Percentiles rank a stretch among this genome's conserved stretches.
Conservation (phyloP, 73 alveolate genomes). For the Paramecium sexaurelia region DNA sequence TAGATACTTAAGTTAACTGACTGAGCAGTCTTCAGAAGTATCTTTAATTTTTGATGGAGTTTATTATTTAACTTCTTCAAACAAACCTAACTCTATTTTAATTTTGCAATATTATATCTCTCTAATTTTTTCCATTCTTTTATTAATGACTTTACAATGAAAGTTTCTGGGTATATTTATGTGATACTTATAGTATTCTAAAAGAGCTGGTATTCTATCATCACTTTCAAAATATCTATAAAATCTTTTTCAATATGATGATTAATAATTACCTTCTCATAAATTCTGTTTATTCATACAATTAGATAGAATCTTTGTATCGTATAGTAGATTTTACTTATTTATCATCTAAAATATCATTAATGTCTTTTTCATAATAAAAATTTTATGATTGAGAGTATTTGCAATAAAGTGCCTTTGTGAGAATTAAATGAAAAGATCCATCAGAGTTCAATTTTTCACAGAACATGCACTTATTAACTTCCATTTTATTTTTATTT, state of each 20-base stretch:
- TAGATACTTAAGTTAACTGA: slow-evolving; percentile 14
- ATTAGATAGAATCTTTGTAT: neutral
- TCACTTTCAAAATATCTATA: neutral
- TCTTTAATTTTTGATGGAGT: neutral
- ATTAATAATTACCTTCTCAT: neutral
- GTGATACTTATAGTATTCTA: slow-evolving; percentile 50
- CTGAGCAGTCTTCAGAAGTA: slow-evolving; percentile 39
- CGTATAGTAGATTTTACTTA: neutral
- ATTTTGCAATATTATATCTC: slow-evolving; percentile 18
- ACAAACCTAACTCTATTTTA: slow-evolving; percentile 31
- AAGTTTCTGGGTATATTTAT: slow-evolving; percentile 42
- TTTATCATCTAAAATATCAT: slow-evolving; percentile 23
- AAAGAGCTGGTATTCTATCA: slow-evolving; percentile 33
- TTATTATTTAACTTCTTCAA: slow-evolving; percentile 30
- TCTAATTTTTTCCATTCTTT: slow-evolving; percentile 8
- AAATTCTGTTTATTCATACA: neutral
- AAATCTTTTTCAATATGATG: neutral
- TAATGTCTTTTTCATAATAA: slow-evolving; percentile 36
- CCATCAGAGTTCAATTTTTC: neutral
- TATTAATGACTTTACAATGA: neutral
- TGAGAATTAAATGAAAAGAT: slow-evolving; percentile 25
- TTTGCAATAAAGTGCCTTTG: slow-evolving; percentile 41
- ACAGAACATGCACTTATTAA: slow-evolving; percentile 29
- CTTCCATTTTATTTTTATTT: neutral
- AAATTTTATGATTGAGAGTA: slow-evolving; percentile 38